Evolutionary conservation across 768 basidiomycete species (phyloP).

Genomic region (Fibroporia radiculosa): DNA sequence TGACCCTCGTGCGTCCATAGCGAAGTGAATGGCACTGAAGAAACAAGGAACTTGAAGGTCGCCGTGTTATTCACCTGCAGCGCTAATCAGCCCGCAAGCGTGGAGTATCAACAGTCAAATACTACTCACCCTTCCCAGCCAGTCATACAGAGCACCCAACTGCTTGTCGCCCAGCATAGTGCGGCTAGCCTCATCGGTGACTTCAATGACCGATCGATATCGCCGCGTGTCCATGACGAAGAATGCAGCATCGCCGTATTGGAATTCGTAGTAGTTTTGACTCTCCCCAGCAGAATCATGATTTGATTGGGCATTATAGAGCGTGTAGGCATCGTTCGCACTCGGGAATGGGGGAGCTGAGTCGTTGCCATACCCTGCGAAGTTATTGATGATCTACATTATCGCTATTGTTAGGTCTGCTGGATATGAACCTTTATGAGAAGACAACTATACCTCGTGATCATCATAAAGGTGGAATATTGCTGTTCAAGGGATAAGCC

Average conservation of each 20-base stretch:
- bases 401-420: too few species aligned
- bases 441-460: constrained; percentile 42
- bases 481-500: constrained; percentile 29
- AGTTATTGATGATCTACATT: constrained; percentile 70
- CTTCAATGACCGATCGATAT: constrained; percentile 40
- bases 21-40: constrained; percentile 67
- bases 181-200: constrained; percentile 29
- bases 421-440: constrained; percentile 9
- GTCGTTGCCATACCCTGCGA: constrained; percentile 47
- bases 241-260: constrained; percentile 61
- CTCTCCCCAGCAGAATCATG: constrained; percentile 41
- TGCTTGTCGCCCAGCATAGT: constrained; percentile 71
- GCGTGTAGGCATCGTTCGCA: constrained; percentile 47
- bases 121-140: constrained; percentile 47
- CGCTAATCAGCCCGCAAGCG: not conserved
- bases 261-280: constrained; percentile 52
- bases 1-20: constrained; percentile 61
- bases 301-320: constrained; percentile 60
- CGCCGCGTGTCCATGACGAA: constrained; percentile 73
- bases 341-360: constrained; percentile 46
- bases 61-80: constrained; percentile 56
- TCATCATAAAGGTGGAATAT: constrained; percentile 68
- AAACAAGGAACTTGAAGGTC: constrained; percentile 72
- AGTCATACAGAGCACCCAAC: constrained; percentile 49
- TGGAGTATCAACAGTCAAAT: not conserved